phyloP scores from a whole-genome alignment of 306 rosid genomes.

The Quercus robur region DNA sequence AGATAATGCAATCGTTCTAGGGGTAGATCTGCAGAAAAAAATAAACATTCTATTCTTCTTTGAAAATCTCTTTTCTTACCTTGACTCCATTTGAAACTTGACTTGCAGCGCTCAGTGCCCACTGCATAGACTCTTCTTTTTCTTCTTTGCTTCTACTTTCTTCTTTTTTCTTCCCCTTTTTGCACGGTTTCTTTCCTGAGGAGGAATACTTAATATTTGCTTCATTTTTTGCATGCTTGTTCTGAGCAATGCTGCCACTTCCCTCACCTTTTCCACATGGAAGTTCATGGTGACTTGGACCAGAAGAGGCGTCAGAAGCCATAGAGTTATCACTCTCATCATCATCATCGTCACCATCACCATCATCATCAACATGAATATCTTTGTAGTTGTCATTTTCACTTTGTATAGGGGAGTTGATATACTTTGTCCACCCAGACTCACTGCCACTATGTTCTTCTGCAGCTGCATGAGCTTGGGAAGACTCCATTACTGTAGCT shows the following conservation, averaged over 20 bases:
- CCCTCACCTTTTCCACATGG: conserved; percentile 24
- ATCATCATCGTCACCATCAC: background rate
- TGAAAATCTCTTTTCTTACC: conserved; percentile 24
- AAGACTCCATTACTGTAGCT: conserved; percentile 53
- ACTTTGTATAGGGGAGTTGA: conserved; percentile 39
- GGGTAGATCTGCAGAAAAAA: background rate
- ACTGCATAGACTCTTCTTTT: conserved; percentile 14
- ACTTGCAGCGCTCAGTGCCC: conserved; percentile 59
- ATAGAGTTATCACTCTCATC: conserved; percentile 60
- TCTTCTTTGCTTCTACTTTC: conserved; percentile 26
- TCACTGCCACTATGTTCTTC: conserved; percentile 40
- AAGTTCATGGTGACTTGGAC: conserved; percentile 44
- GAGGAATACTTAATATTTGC: conserved; percentile 14
- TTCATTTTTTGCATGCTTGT: conserved; percentile 11
- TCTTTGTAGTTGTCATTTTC: conserved; percentile 11
- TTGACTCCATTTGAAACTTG: conserved; percentile 37
- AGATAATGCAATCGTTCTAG: background rate
- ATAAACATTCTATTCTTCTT: background rate
- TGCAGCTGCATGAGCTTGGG: conserved; percentile 30
- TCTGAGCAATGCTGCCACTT: conserved; percentile 17
- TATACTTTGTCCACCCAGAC: conserved; percentile 79
- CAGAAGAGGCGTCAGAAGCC: conserved; percentile 83
- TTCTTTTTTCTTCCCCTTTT: conserved; percentile 29
- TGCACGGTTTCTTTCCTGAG: conserved; percentile 32
- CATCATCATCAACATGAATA: background rate